Percentiles rank a stretch among this genome's conserved stretches.
These are phyloP conservation scores for Ganoderma lucidum DNA, from an alignment of 1,284 basidiomycete species.

Conservation along the genomic window DNA sequence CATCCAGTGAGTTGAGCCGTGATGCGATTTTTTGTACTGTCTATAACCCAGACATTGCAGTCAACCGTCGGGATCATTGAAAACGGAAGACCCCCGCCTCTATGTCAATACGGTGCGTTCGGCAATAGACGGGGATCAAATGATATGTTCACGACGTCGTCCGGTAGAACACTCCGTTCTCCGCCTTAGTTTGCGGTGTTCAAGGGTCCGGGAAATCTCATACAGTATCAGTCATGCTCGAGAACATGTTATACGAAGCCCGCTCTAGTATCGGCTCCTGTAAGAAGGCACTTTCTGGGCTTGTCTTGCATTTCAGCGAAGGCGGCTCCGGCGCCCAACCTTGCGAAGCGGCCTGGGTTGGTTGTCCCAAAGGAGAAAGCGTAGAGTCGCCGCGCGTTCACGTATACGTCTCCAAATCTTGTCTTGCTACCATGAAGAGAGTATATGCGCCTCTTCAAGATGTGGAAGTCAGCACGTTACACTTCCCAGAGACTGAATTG, in stretches of 20 bases:
- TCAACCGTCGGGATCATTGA: constrained; percentile 33
- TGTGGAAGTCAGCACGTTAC: constrained; percentile 61
- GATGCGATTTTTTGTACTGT: not conserved
- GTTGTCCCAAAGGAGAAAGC: constrained; percentile 45
- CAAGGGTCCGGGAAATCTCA: constrained; percentile 77
- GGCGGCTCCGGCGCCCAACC: constrained; percentile 63
- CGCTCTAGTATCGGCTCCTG: constrained; percentile 57
- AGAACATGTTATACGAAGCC: constrained; percentile 68
- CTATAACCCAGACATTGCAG: not conserved
- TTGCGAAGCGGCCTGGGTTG: constrained; percentile 72
- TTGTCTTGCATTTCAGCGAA: constrained; percentile 76
- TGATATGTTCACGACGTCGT: not conserved
- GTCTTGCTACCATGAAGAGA: constrained; percentile 63
- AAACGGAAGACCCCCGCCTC: constrained; percentile 53
- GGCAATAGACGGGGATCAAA: not conserved
- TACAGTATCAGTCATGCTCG: constrained; percentile 69
- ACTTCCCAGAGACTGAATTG: constrained; percentile 67
- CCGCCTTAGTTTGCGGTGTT: constrained; percentile 44
- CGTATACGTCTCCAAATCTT: constrained; percentile 71
- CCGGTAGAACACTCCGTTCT: constrained; percentile 46
- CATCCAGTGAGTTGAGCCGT: constrained; percentile 48
- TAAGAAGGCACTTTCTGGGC: constrained; percentile 61
- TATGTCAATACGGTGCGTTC: constrained; percentile 67
- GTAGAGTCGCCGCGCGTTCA: constrained; percentile 56
- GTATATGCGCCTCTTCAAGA: constrained; percentile 62